Evolutionary conservation across 495 filamentous ascomycete species (phyloP).

Genomic region (Pyrenopolyporus hunteri): DNA sequence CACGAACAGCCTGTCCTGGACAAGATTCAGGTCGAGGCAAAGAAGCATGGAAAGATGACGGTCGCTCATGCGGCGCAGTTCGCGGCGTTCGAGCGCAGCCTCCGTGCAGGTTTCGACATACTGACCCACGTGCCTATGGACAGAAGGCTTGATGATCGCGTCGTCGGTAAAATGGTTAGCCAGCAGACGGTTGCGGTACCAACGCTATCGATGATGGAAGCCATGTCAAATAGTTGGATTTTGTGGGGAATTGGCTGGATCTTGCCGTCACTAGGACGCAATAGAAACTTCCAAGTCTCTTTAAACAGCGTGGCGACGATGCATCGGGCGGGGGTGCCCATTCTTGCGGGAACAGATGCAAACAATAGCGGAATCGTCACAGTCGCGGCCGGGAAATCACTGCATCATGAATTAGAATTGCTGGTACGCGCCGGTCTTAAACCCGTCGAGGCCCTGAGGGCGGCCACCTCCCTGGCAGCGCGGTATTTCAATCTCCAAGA

Average conservation of each 20-base stretch:
- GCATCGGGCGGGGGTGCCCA: conserved; percentile 37
- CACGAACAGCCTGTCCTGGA: conserved; percentile 38
- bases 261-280: not conserved
- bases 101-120: conserved; percentile 36
- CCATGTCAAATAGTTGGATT: conserved; percentile 27
- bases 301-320: conserved; percentile 35
- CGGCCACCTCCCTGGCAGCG: conserved; percentile 43
- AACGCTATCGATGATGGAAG: conserved; percentile 41
- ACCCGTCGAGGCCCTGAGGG: conserved; percentile 42
- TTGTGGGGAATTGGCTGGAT: conserved; percentile 26
- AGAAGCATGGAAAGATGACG: conserved; percentile 30
- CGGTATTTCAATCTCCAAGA: conserved; percentile 44
- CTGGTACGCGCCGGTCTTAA: conserved; percentile 36
- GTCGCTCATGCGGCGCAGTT: conserved; percentile 40
- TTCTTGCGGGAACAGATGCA: conserved; percentile 41
- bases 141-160: conserved; percentile 24
- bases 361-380: conserved; percentile 33
- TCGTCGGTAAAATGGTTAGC: conserved; percentile 24
- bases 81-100: conserved; percentile 33
- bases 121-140: conserved; percentile 44
- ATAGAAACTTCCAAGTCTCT: conserved; percentile 23
- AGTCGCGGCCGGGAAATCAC: conserved; percentile 30
- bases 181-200: conserved; percentile 36
- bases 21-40: conserved; percentile 34
- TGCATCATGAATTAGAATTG: conserved; percentile 41